Conservation (phyloP, 225 moss, liverwort and hornwort genomes). For the Anthoceros angustus region DNA sequence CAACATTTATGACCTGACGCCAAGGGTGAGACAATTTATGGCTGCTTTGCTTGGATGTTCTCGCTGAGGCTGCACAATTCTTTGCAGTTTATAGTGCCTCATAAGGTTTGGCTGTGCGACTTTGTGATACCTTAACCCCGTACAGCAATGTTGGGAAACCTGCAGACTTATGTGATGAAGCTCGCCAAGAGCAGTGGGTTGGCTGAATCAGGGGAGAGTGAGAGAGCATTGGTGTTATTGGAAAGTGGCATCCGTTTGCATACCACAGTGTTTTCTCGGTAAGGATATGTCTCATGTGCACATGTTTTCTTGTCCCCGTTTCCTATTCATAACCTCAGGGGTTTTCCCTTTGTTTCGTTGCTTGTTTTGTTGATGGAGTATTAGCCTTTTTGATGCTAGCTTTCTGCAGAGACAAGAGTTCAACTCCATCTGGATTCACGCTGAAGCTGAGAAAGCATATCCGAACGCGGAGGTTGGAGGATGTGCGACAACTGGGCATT, state of each 20-base stretch:
- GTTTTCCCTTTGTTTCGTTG: not conserved
- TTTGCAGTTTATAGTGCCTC: not conserved
- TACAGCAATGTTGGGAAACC: not conserved
- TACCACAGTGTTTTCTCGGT: slow-evolving; percentile 71
- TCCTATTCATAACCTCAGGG: not conserved
- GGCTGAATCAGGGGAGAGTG: slow-evolving; percentile 80
- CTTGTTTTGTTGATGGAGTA: not conserved
- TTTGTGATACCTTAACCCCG: not conserved
- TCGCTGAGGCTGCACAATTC: not conserved
- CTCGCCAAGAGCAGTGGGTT: slow-evolving; percentile 81
- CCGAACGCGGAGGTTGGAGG: slow-evolving; percentile 70
- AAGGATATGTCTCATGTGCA: not conserved
- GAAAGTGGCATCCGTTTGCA: slow-evolving; percentile 91
- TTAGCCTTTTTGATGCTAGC: not conserved
- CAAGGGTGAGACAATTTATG: slow-evolving; percentile 30
- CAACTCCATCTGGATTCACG: slow-evolving; percentile 84
- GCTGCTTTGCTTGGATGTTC: not conserved
- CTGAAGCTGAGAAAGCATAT: slow-evolving; percentile 78
- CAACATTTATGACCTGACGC: slow-evolving; percentile 82
- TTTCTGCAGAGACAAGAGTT: slow-evolving; percentile 55
- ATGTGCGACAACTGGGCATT: slow-evolving; percentile 82
- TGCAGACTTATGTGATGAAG: slow-evolving; percentile 76
- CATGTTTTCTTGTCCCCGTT: not conserved
- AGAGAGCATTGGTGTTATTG: slow-evolving; percentile 57
- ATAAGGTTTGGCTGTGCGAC: not conserved